These are phyloP conservation scores for Simplicillium aogashimaense DNA, from an alignment of 2,329 filamentous ascomycete genomes.

Conservation along the genomic window DNA sequence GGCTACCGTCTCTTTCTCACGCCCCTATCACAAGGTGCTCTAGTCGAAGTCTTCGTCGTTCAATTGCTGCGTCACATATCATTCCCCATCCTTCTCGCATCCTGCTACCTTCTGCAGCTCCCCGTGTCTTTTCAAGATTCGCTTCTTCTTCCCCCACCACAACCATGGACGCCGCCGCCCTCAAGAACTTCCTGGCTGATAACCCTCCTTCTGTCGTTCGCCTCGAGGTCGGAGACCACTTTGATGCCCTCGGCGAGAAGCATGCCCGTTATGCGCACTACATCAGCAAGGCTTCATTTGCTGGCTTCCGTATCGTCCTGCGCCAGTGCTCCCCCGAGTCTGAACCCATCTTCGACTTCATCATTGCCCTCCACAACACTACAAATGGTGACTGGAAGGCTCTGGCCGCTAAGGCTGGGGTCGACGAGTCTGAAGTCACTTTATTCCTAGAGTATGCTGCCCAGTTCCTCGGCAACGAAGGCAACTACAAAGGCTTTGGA, in stretches of 20 bases:
- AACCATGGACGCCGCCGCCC: conserved; percentile 49
- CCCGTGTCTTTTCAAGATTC: background rate
- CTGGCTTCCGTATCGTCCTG: conserved; percentile 68
- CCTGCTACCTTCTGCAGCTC: conserved; percentile 1
- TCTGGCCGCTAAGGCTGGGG: conserved; percentile 52
- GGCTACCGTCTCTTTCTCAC: conserved; percentile 16
- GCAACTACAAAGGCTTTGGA: conserved; percentile 83
- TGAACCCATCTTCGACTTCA: conserved; percentile 72
- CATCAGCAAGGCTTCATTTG: conserved; percentile 71
- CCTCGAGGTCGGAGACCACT: conserved; percentile 87
- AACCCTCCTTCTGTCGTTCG: conserved; percentile 80
- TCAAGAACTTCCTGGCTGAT: conserved; percentile 79
- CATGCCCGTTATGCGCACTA: conserved; percentile 89
- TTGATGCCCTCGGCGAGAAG: conserved; percentile 63
- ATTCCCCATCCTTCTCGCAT: conserved; percentile 1
- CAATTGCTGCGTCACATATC: background rate
- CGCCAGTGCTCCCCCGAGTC: conserved; percentile 76
- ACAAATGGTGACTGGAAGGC: conserved; percentile 61
- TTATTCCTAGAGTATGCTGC: conserved; percentile 68
- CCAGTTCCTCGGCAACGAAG: conserved; percentile 70
- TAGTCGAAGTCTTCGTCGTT: too few species aligned
- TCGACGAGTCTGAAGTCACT: conserved; percentile 53
- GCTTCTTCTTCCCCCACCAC: conserved; percentile 13
- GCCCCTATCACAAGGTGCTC: too few species aligned
- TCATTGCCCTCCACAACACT: conserved; percentile 59